These are phyloP conservation scores for Pisolithus orientalis DNA, from an alignment of 768 basidiomycete species.

Conservation along the genomic window DNA sequence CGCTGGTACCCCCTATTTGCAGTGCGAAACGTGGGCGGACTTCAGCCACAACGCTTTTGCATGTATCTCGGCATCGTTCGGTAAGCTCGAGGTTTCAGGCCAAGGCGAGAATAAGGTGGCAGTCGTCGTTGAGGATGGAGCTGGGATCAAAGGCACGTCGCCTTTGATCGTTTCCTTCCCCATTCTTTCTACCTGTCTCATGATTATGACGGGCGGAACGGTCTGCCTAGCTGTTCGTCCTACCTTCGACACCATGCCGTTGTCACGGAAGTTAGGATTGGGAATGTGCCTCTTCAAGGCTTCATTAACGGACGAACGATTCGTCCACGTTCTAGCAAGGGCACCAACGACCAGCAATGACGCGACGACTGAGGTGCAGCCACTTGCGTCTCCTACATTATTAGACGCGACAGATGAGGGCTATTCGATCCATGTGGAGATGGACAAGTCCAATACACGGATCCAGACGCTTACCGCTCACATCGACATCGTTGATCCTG, in stretches of 20 bases:
- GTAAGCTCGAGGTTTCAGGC: conserved; percentile 13
- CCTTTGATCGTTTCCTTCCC: conserved; percentile 22
- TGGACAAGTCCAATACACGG: conserved; percentile 10
- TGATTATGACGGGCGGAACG: conserved; percentile 7
- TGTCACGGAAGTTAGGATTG: neutral
- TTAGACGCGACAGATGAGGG: conserved; percentile 12
- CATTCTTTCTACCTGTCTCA: conserved; percentile 10
- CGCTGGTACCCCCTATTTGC: conserved; percentile 17
- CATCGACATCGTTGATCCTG: conserved; percentile 18
- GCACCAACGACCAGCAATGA: conserved; percentile 7
- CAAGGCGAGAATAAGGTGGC: conserved; percentile 13
- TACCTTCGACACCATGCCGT: neutral
- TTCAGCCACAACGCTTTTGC: conserved; percentile 13
- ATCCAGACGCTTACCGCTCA: conserved; percentile 15
- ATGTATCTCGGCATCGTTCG: conserved; percentile 16
- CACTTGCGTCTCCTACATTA: neutral
- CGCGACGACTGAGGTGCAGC: conserved; percentile 5
- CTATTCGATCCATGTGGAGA: conserved; percentile 7
- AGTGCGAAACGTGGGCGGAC: conserved; percentile 16
- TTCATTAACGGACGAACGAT: conserved; percentile 10
- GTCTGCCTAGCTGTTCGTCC: conserved; percentile 18
- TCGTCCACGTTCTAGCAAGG: conserved; percentile 20
- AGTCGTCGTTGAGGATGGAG: conserved; percentile 12
- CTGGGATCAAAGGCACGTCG: conserved; percentile 11
- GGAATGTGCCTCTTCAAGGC: conserved; percentile 15